These are phyloP conservation scores for Microdochium paspali DNA, from an alignment of 2,329 filamentous ascomycete species.

Conservation along the genomic window DNA sequence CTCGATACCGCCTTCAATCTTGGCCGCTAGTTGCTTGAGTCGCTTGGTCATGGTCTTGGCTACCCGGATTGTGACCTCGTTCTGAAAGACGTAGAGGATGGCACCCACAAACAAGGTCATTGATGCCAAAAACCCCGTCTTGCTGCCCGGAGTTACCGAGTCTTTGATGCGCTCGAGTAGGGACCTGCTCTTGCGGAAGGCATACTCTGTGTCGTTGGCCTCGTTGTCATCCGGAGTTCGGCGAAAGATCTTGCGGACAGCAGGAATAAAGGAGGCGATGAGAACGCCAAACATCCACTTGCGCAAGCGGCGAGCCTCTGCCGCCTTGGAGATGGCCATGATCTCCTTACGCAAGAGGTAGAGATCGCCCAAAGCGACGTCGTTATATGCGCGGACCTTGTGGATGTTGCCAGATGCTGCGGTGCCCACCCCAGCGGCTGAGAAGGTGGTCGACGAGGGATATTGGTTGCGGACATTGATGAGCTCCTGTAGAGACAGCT, in stretches of 20 bases:
- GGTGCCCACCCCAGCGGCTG: not conserved
- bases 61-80: constrained; percentile 46
- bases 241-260: constrained; percentile 41
- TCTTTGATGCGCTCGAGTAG: constrained; percentile 40
- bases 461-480: not conserved
- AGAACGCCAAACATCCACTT: not conserved
- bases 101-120: constrained; percentile 46
- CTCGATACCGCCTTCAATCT: constrained; percentile 36
- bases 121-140: constrained; percentile 29
- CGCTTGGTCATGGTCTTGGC: constrained; percentile 41
- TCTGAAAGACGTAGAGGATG: constrained; percentile 48
- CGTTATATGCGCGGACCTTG: not conserved
- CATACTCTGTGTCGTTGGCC: constrained; percentile 47
- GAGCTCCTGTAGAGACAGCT: not conserved
- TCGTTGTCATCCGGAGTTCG: constrained; percentile 27
- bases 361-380: not conserved
- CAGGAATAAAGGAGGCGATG: constrained; percentile 42
- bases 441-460: not conserved
- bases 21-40: constrained; percentile 34
- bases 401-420: not conserved
- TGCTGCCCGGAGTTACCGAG: constrained; percentile 28
- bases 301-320: not conserved
- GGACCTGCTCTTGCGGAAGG: constrained; percentile 39
- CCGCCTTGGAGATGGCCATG: not conserved
- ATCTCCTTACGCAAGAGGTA: not conserved